phyloP scores from a whole-genome alignment of 257 asterid genomes.

The Apocynum venetum region DNA sequence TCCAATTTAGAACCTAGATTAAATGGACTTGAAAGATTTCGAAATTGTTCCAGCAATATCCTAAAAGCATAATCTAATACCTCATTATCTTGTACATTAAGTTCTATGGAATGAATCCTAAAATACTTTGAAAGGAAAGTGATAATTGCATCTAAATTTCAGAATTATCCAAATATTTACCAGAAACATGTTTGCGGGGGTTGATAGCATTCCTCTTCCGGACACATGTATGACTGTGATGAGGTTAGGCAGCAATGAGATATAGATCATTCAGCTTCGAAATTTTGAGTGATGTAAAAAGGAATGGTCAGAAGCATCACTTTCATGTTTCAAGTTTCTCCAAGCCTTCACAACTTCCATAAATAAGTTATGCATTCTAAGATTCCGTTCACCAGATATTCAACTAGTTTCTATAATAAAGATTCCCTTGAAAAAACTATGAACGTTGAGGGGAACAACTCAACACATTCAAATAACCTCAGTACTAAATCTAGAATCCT shows the following conservation, averaged over 20 bases:
- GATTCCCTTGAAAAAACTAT: too few relatives aligned
- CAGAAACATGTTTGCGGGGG: background rate
- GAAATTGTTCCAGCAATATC: background rate
- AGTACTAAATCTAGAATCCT: too few relatives aligned
- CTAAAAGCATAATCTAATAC: background rate
- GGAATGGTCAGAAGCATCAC: background rate
- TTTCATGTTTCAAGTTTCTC: background rate
- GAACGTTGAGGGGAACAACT: too few relatives aligned
- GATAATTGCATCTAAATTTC: background rate
- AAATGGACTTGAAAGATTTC: background rate
- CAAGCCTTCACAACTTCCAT: background rate
- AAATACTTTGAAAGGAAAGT: background rate
- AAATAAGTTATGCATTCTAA: too few relatives aligned
- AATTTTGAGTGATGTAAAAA: background rate
- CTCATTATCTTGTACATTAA: too few relatives aligned
- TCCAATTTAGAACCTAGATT: background rate
- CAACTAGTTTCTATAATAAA: too few relatives aligned
- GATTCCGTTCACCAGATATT: too few relatives aligned
- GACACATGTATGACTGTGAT: background rate
- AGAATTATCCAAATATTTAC: background rate
- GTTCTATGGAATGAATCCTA: background rate
- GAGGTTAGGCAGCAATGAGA: background rate
- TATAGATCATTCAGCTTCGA: background rate
- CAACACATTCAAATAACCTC: too few relatives aligned
- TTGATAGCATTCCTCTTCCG: background rate